Conservation (phyloP, 306 rosid species). For the Argentina anserina region DNA sequence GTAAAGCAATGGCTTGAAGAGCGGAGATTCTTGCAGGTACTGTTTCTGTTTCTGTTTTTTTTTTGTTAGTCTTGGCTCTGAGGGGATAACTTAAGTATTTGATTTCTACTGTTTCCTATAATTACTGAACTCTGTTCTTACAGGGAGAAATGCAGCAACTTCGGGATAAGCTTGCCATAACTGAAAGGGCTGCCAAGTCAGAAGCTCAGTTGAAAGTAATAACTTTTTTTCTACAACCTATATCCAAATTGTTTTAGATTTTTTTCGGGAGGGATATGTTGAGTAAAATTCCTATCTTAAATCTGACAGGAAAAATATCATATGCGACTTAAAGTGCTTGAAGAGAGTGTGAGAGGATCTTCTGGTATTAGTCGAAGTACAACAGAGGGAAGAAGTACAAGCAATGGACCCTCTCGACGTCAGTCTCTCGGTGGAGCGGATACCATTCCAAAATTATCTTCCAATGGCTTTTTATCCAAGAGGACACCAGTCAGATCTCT, state of each 20-base stretch:
- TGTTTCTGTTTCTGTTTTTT: conserved; percentile 6
- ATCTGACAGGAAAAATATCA: conserved; percentile 80
- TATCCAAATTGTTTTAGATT: not conserved
- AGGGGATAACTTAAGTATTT: conserved; percentile 6
- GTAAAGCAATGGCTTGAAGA: conserved; percentile 99
- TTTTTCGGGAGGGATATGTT: not conserved
- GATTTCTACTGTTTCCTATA: conserved; percentile 8
- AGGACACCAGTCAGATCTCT: conserved; percentile 66
- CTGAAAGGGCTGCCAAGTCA: conserved; percentile 82
- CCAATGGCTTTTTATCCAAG: conserved; percentile 84
- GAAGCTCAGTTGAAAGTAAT: conserved; percentile 97
- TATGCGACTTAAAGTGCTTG: conserved; percentile 86
- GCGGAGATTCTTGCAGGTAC: conserved; percentile 83
- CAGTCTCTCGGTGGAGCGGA: conserved; percentile 98
- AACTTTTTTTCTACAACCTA: conserved; percentile 34
- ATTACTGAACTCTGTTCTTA: conserved; percentile 29
- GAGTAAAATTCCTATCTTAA: conserved; percentile 6
- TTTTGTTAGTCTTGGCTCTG: not conserved
- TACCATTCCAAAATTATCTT: conserved; percentile 61
- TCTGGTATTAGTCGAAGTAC: conserved; percentile 67
- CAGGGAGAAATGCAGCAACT: conserved; percentile 99
- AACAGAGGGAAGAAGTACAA: conserved; percentile 68
- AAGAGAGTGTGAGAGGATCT: conserved; percentile 88
- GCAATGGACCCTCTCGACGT: conserved; percentile 94
- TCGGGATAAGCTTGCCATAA: conserved; percentile 81